These are phyloP conservation scores for Venturia carpophila DNA, from an alignment of 2,329 filamentous ascomycete genomes.

Conservation along the genomic window DNA sequence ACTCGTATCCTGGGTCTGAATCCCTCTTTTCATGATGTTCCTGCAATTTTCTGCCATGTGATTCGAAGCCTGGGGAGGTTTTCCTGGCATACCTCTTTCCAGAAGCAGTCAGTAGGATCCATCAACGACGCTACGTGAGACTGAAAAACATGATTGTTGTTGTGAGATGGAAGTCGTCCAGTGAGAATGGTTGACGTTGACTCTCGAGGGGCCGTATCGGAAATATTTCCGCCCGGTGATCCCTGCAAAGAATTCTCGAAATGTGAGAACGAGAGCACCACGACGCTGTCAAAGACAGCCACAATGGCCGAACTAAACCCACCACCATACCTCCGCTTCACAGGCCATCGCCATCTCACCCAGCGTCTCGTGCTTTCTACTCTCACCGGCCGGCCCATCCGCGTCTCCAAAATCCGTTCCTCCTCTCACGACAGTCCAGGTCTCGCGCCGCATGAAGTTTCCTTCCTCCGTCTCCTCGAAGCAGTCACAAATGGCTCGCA, in stretches of 20 bases:
- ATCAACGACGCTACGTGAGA: too few relatives aligned
- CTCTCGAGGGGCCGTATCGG: too few relatives aligned
- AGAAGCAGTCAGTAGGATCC: too few relatives aligned
- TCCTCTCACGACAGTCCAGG: conserved; percentile 80
- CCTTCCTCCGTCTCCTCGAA: conserved; percentile 89
- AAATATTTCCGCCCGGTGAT: not conserved
- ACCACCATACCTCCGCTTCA: conserved; percentile 60
- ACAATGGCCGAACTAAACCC: conserved; percentile 21
- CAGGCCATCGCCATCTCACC: conserved; percentile 72
- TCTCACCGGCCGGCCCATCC: conserved; percentile 78
- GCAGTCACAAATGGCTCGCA: conserved; percentile 89
- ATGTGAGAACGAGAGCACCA: not conserved
- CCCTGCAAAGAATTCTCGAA: conserved; percentile 5
- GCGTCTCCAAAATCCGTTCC: conserved; percentile 89
- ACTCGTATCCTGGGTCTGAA: too few relatives aligned
- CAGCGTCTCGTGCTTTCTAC: conserved; percentile 84
- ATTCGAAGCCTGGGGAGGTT: too few relatives aligned
- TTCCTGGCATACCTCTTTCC: too few relatives aligned
- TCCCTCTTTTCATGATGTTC: too few relatives aligned
- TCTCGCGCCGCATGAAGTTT: conserved; percentile 86
- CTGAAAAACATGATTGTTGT: too few relatives aligned
- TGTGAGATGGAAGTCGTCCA: too few relatives aligned
- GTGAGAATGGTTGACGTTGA: too few relatives aligned
- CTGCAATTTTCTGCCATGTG: too few relatives aligned
- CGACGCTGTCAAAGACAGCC: not conserved